These are phyloP conservation scores for Zhuliangozyma blackwelliae DNA, from an alignment of 1,139 yeast genomes.

Conservation along the genomic window DNA sequence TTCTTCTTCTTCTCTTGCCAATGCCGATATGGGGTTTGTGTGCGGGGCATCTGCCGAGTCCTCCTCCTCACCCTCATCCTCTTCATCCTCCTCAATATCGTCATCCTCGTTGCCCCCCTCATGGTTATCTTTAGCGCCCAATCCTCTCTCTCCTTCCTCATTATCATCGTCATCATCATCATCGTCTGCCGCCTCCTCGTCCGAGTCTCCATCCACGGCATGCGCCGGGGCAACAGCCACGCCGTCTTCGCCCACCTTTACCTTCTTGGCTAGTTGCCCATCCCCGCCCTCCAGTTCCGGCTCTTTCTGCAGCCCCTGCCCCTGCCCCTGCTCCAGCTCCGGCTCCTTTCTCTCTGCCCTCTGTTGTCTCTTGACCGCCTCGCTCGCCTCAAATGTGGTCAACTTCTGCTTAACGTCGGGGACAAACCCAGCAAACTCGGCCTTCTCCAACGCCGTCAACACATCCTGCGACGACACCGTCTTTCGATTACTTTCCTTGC, in stretches of 20 bases:
- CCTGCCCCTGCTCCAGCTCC: neutral
- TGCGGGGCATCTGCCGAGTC: constrained; percentile 9
- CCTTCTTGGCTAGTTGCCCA: neutral
- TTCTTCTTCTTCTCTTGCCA: constrained; percentile 23
- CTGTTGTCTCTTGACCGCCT: constrained; percentile 34
- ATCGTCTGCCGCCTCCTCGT: constrained; percentile 10
- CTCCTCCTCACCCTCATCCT: constrained; percentile 13
- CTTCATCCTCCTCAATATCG: constrained; percentile 13
- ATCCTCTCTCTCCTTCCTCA: constrained; percentile 14
- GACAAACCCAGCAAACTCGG: constrained; percentile 52
- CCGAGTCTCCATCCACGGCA: constrained; percentile 12
- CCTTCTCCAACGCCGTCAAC: constrained; percentile 50
- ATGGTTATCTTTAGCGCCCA: constrained; percentile 10
- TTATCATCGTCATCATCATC: constrained; percentile 19
- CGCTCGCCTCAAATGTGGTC: constrained; percentile 38
- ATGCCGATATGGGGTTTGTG: constrained; percentile 20
- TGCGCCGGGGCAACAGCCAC: neutral
- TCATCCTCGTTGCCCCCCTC: constrained; percentile 16
- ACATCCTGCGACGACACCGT: constrained; percentile 66
- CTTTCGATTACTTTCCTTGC: constrained; percentile 52
- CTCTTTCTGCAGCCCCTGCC: constrained; percentile 8
- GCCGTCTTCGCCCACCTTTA: constrained; percentile 17
- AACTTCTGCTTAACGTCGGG: constrained; percentile 51
- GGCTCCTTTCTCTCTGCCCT: constrained; percentile 13
- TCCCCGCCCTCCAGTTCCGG: constrained; percentile 10